Base-by-base conservation (phyloP, 768 basidiomycete species). In the Amanita exitialis region DNA sequence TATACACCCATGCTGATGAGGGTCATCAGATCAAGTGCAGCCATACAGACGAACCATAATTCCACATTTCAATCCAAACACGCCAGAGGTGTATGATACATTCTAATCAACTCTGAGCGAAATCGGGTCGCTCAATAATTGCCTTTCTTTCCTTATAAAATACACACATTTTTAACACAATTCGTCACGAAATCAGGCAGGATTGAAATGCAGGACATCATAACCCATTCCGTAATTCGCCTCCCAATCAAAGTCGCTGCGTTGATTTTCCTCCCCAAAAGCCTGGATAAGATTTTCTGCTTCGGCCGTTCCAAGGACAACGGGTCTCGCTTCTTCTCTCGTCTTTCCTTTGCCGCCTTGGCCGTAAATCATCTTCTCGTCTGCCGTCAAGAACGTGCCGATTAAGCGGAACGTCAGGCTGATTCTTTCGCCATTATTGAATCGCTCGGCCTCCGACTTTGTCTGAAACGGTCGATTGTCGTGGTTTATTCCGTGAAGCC, bases 341-440 rank as follows among this genome's bases (percentile, higher is more conserved):
- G 69, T 77, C 69, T 89, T 90, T 0, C 73, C 74, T 56, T 63
- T 78, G 43, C 82, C 83, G 1, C 88, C 89, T 57, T 86, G 85
- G 0, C 89, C 88, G 59, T 71, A 89, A 8, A 90, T 90, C 38
- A 50, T 58, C 45, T 58, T 67, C 30, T 69, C 69, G 45, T 76
- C 76, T 2, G 61, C 62, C 12, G 71, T 73, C 54, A 90, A 64
- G 65, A 86, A 90, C 16, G 88, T 90, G 32, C 83, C 85, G 39
- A 90, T 90, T 51, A 75, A 72, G 35, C 87, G 72, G 65, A 90
- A 90, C 7, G 88, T 91, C 57, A 90, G 64, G 59, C 86, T 88
- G 61, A 90, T 88, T 43, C 88, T 75, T 46, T 74, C 82, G 21
- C 82, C 83, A n/a, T 68, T 60, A 57, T 74, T 69, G 39, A 68